A percentile compares a stretch with the other conserved stretches of the same genome.
Conservation (phyloP, 208 protist species). For the Wallacemonas sp. region DNA sequence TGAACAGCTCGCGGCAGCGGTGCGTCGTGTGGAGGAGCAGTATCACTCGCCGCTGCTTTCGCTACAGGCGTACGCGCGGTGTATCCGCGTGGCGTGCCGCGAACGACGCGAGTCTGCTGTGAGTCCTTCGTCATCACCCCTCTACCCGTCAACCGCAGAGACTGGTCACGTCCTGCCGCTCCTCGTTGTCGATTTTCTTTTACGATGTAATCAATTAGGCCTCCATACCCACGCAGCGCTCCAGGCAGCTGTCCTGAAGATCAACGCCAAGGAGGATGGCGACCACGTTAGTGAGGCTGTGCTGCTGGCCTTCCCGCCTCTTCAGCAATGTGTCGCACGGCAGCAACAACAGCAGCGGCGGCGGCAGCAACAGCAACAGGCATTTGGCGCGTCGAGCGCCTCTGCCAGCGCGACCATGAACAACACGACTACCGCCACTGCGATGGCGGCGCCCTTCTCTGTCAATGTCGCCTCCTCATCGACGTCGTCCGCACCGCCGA, state of each 20-base stretch:
- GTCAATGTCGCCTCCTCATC: no score
- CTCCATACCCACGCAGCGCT: neutral
- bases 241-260: constrained; percentile 1
- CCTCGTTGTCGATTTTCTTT: constrained; percentile 7
- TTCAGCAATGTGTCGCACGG: neutral
- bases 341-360: neutral
- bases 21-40: constrained; percentile 6
- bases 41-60: constrained; percentile 10
- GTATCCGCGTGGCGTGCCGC: no score
- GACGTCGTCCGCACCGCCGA: neutral
- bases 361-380: neutral
- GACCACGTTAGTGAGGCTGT: neutral
- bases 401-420: no score
- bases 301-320: neutral
- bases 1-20: neutral
- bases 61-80: neutral
- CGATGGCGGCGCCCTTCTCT: no score
- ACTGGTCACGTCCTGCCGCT: neutral
- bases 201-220: constrained; percentile 8
- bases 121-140: no score
- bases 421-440: no score
- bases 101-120: no score
- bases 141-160: neutral
- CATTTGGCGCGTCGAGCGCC: neutral
- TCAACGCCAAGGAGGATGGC: neutral